Evolutionary conservation across 176 grass and related monocot genomes (phyloP).

Genomic region (Zizania latifolia): DNA sequence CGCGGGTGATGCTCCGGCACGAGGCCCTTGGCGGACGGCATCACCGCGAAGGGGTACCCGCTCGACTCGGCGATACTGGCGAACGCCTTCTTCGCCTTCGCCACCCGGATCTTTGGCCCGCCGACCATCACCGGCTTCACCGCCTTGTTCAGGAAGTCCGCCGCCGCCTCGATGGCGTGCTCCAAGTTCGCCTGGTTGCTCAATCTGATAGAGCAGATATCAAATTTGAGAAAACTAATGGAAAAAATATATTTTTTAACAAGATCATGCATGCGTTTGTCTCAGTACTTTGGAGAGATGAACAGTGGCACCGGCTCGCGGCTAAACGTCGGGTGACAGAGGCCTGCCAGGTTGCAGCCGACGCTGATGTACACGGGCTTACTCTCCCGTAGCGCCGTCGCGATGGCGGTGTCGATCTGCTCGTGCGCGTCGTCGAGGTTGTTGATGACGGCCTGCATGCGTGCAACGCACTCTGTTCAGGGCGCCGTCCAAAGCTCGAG

Average conservation of each 20-base stretch:
- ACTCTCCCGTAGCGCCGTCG: constrained; percentile 58
- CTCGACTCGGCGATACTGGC: constrained; percentile 33
- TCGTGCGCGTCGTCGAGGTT: constrained; percentile 78
- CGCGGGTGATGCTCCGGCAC: constrained; percentile 63
- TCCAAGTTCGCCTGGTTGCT: constrained; percentile 65
- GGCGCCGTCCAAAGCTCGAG: not conserved
- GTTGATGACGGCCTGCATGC: constrained; percentile 51
- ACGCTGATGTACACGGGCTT: constrained; percentile 83
- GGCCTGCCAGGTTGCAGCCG: constrained; percentile 61
- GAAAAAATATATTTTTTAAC: not conserved
- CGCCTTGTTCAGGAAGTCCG: constrained; percentile 49
- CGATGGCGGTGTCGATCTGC: constrained; percentile 77
- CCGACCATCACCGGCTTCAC: constrained; percentile 65
- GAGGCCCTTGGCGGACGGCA: constrained; percentile 70
- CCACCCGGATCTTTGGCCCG: constrained; percentile 61
- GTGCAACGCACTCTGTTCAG: not conserved
- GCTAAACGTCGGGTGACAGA: constrained; percentile 55
- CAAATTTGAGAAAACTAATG: not conserved
- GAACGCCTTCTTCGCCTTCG: constrained; percentile 54
- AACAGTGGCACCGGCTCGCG: constrained; percentile 60
- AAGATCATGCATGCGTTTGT: not conserved
- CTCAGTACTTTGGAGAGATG: constrained; percentile 57
- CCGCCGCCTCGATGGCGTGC: constrained; percentile 50
- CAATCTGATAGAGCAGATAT: constrained; percentile 23
- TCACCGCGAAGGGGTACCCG: constrained; percentile 59